Evolutionary conservation across 2,329 filamentous ascomycete genomes (phyloP).

Genomic region (Fusarium piperis): DNA sequence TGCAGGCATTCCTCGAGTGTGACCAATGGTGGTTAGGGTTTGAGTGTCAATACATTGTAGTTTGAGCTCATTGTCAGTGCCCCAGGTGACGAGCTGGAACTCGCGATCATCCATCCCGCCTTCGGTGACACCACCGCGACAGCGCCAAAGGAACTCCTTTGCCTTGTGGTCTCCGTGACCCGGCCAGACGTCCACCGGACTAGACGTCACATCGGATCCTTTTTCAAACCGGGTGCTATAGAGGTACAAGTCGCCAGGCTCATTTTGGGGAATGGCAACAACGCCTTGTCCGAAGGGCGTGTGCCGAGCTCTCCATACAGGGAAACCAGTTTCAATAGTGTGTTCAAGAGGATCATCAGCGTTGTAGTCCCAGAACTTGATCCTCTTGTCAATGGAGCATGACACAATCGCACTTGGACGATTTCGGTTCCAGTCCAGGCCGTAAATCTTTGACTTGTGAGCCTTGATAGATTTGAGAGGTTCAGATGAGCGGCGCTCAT

Average conservation of each 20-base stretch:
- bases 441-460: slow-evolving; percentile 93
- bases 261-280: slow-evolving; percentile 90
- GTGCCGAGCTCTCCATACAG: slow-evolving; percentile 90
- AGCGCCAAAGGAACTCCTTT: slow-evolving; percentile 92
- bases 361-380: slow-evolving; percentile 90
- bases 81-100: slow-evolving; percentile 94
- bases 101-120: slow-evolving; percentile 83
- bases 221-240: slow-evolving; percentile 72
- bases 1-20: slow-evolving; percentile 73
- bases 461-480: slow-evolving; percentile 87
- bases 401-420: slow-evolving; percentile 78
- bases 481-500: slow-evolving; percentile 79
- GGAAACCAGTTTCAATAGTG: slow-evolving; percentile 83
- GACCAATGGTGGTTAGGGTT: slow-evolving; percentile 74
- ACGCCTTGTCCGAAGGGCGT: slow-evolving; percentile 89
- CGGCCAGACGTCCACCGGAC: slow-evolving; percentile 66
- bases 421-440: slow-evolving; percentile 91
- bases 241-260: slow-evolving; percentile 84
- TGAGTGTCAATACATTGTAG: slow-evolving; percentile 77
- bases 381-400: slow-evolving; percentile 89
- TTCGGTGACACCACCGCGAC: slow-evolving; percentile 72
- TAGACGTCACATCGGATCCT: slow-evolving; percentile 56
- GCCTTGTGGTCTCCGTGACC: slow-evolving; percentile 75
- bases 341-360: slow-evolving; percentile 74
- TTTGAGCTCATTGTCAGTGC: slow-evolving; percentile 83